Percentiles rank a stretch among this genome's conserved stretches.
Evolutionary conservation across 2,329 filamentous ascomycete genomes (phyloP).

Genomic region (Cadophora luteo-olivacea): DNA sequence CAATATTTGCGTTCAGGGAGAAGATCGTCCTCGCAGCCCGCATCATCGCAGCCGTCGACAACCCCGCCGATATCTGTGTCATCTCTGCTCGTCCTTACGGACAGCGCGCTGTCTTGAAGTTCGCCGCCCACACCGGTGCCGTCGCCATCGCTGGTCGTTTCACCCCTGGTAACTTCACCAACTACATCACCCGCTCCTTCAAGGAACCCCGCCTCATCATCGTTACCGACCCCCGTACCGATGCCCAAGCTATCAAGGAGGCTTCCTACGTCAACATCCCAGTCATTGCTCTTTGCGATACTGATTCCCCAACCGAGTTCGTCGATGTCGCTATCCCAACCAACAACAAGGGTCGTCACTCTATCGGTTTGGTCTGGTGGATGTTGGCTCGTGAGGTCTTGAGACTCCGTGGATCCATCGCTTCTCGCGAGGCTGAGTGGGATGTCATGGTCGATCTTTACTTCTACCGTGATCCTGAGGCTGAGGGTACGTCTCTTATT

Average conservation of each 20-base stretch:
- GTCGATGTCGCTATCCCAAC: constrained; percentile 99
- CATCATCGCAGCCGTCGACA: constrained; percentile 98
- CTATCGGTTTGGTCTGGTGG: constrained; percentile 99
- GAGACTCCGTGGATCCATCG: constrained; percentile 95
- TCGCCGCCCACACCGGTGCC: constrained; percentile 97
- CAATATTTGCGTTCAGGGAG: constrained; percentile 69
- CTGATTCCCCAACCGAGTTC: constrained; percentile 99
- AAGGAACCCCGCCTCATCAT: constrained; percentile 99
- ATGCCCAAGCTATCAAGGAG: constrained; percentile 99
- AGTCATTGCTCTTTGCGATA: constrained; percentile 98
- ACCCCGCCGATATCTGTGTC: constrained; percentile 98
- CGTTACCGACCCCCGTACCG: constrained; percentile 99
- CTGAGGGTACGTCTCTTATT: constrained; percentile 64
- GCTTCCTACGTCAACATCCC: constrained; percentile 99
- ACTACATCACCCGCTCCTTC: constrained; percentile 99
- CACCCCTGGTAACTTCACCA: constrained; percentile 99
- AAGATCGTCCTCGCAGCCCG: constrained; percentile 99
- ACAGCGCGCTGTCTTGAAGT: constrained; percentile 99
- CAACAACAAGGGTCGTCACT: constrained; percentile 99
- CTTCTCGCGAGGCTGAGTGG: constrained; percentile 95
- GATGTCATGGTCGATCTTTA: constrained; percentile 99
- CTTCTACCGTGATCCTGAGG: constrained; percentile 99
- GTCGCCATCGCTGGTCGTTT: constrained; percentile 98
- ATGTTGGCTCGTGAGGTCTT: constrained; percentile 99
- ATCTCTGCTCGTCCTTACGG: constrained; percentile 99